A percentile compares a stretch with the other conserved stretches of the same genome.
phyloP scores from a whole-genome alignment of 2,329 filamentous ascomycete genomes.

The Colletotrichum sp. region DNA sequence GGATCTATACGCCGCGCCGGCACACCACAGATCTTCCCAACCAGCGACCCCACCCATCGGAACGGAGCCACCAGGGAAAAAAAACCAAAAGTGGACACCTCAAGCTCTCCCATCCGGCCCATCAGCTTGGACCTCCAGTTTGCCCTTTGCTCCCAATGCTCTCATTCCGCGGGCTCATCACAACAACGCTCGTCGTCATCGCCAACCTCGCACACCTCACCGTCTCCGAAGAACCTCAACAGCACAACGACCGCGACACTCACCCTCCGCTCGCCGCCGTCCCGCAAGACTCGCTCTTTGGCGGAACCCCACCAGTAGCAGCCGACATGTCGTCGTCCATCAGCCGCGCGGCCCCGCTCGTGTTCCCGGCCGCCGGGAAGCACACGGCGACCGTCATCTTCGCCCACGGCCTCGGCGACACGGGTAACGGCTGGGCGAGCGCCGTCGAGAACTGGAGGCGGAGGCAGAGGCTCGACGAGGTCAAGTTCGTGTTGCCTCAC shows the following conservation, averaged over 20 bases:
- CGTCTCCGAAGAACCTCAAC: background rate
- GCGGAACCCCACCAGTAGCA: background rate
- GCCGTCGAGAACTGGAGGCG: constrained; percentile 88
- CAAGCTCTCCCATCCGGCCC: background rate
- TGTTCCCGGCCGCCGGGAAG: constrained; percentile 79
- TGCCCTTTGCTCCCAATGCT: background rate
- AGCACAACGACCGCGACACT: background rate
- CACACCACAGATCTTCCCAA: background rate
- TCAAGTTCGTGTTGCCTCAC: constrained; percentile 94
- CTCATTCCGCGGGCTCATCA: background rate
- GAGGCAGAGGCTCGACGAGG: constrained; percentile 81
- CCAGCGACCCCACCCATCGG: background rate
- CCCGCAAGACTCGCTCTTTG: background rate
- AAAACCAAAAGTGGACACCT: background rate
- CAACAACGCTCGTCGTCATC: background rate
- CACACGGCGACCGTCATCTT: constrained; percentile 97
- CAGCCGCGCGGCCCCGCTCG: constrained; percentile 53
- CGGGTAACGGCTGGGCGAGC: constrained; percentile 77
- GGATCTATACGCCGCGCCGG: background rate
- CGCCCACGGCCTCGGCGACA: constrained; percentile 89
- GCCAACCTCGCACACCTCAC: background rate
- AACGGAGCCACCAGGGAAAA: background rate
- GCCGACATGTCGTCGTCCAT: constrained; percentile 5
- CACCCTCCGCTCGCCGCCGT: background rate
- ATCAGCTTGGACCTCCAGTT: background rate